phyloP scores from a whole-genome alignment of 768 basidiomycete species.

The Collybiopsis confluens region DNA sequence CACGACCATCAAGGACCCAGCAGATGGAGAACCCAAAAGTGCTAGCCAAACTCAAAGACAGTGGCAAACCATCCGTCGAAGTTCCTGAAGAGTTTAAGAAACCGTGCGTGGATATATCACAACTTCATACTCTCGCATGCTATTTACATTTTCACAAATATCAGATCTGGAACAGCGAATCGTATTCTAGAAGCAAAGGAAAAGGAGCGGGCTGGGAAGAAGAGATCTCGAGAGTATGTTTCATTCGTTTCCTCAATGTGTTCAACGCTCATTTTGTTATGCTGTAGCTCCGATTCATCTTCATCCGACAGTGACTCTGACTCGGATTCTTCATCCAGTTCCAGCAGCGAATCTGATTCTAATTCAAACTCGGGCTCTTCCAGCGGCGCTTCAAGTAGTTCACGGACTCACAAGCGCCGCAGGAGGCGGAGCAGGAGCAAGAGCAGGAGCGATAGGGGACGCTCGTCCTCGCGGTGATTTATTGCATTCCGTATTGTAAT shows the following conservation, averaged over 20 bases:
- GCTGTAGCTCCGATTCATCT: constrained; percentile 36
- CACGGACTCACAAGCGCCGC: not conserved
- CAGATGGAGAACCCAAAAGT: constrained; percentile 75
- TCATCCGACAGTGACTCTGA: constrained; percentile 39
- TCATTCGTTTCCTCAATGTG: not conserved
- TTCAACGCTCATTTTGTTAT: not conserved
- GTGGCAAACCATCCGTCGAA: constrained; percentile 75
- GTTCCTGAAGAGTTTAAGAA: constrained; percentile 89
- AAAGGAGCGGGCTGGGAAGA: constrained; percentile 54
- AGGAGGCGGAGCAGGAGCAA: constrained; percentile 3
- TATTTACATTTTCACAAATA: not conserved
- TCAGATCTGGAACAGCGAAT: constrained; percentile 76
- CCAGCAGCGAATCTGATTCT: constrained; percentile 36
- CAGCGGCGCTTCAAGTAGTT: constrained; percentile 2
- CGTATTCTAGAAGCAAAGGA: constrained; percentile 81
- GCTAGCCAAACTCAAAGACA: constrained; percentile 61
- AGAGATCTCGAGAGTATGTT: constrained; percentile 29
- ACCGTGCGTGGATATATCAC: constrained; percentile 44
- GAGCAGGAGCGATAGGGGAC: constrained; percentile 9
- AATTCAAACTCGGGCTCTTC: constrained; percentile 32
- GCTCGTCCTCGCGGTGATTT: constrained; percentile 11
- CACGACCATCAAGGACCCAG: constrained; percentile 86
- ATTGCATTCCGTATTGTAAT: not conserved
- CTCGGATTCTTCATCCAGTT: constrained; percentile 23
- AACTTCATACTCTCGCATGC: not conserved